phyloP scores from a whole-genome alignment of 129 eudicot genomes.

The Erigeron canadensis region DNA sequence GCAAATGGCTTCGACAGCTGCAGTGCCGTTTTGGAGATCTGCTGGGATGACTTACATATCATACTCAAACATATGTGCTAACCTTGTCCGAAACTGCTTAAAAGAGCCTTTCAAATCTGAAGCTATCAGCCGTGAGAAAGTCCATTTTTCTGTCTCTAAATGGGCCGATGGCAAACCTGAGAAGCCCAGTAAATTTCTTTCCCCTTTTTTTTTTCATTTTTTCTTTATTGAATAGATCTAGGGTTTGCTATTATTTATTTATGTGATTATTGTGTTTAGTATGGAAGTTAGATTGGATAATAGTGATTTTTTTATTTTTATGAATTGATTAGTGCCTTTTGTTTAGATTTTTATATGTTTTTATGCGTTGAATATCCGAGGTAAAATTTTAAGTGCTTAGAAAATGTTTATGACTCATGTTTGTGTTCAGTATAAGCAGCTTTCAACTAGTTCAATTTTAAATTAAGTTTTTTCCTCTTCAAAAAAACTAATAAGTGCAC shows the following conservation, averaged over 20 bases:
- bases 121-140: constrained; percentile 74
- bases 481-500: too few species aligned
- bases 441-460: too few species aligned
- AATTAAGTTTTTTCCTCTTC: too few species aligned
- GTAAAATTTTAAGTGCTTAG: too few species aligned
- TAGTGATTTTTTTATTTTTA: too few species aligned
- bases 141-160: constrained; percentile 72
- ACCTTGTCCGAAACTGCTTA: constrained; percentile 77
- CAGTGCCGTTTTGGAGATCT: constrained; percentile 87
- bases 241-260: constrained; percentile 4
- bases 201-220: neutral
- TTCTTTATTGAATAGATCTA: constrained; percentile 31
- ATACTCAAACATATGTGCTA: constrained; percentile 86
- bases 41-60: constrained; percentile 94
- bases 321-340: too few species aligned
- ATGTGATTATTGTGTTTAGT: neutral
- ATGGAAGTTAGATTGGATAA: neutral
- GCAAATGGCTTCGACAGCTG: constrained; percentile 62
- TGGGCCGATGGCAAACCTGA: constrained; percentile 77
- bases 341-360: neutral
- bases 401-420: too few species aligned
- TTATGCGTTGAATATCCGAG: neutral
- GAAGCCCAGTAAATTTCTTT: constrained; percentile 59
- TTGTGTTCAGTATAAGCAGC: too few species aligned
- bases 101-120: constrained; percentile 79